Base-by-base conservation (phyloP, 2,329 filamentous ascomycete species). In the Parafenestella ontariensis region DNA sequence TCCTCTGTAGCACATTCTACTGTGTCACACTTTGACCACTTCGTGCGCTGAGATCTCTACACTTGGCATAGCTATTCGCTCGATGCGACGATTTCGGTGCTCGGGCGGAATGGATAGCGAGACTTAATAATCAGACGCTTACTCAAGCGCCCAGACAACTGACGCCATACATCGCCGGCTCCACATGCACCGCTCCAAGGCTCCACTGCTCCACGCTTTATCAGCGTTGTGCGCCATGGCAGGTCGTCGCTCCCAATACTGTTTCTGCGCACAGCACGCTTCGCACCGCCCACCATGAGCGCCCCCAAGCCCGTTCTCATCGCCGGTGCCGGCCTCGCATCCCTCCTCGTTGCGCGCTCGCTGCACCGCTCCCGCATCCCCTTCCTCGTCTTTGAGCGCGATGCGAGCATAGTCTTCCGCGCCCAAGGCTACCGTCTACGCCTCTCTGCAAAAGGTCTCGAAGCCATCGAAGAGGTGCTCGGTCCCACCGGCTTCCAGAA, bases 361-460 rank as follows among this genome's bases (percentile, higher is more conserved):
- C 61, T 75, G 18, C 63, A 54, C 37, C 65, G 64, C 43, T 61
- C 65, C 41, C 59, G 58, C 26, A 73, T 75, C 23, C 72, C 73
- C 6, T 75, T 71, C 48, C 56, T 68, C 36, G 58, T 75, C 46
- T 75, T 68, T 56, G 73, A 75, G 51, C 75, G 79, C 15, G 81
- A 83, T 58, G 71, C 72, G n/a, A 78, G 75, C 2, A 71, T 81
- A n/a, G 68, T 77, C 1, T 86, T 85, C 61, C 85, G 86, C 40
- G 85, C 82, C 0, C 86, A 89, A 65, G 86, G 86, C 0, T 88
- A 89, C 71, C 76, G 86, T 2, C 76, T 88, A 6, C 82, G 86
- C 11, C 78, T 88, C 2, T 87, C 84, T 0, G 47, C 70, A 0
- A 79, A 85, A 60, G 85, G 85, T 0, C 76, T 88, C 1, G 81